phyloP scores from a whole-genome alignment of 1,284 basidiomycete species.

The Rhizopogon hawkerae region DNA sequence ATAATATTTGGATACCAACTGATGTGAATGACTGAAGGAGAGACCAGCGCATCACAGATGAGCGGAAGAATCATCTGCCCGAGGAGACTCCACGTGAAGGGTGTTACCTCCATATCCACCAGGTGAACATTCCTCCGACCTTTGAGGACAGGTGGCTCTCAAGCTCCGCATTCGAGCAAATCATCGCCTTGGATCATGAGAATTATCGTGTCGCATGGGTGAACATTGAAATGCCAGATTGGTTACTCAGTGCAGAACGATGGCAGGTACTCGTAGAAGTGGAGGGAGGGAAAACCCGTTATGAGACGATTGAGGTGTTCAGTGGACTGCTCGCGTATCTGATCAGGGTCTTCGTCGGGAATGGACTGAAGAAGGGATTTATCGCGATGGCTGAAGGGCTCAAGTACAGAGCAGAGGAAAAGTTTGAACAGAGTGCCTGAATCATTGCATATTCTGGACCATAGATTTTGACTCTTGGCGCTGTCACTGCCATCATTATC shows the following conservation, averaged over 20 bases:
- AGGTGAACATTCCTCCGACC: slow-evolving; percentile 53
- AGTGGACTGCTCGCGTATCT: slow-evolving; percentile 47
- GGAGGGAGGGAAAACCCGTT: slow-evolving; percentile 46
- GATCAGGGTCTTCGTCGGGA: slow-evolving; percentile 38
- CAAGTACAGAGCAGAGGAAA: slow-evolving; percentile 43
- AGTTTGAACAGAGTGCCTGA: background rate
- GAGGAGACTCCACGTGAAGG: slow-evolving; percentile 42
- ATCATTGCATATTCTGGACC: background rate
- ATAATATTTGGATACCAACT: background rate
- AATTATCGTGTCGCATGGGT: slow-evolving; percentile 53
- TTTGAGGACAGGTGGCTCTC: slow-evolving; percentile 31
- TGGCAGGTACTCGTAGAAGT: slow-evolving; percentile 56
- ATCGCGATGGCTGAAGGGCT: slow-evolving; percentile 49
- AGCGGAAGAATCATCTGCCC: slow-evolving; percentile 31
- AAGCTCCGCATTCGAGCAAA: slow-evolving; percentile 31
- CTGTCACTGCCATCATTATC: no score
- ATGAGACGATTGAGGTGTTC: slow-evolving; percentile 60
- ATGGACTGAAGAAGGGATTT: slow-evolving; percentile 40
- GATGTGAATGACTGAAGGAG: slow-evolving; percentile 33
- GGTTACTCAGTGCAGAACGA: slow-evolving; percentile 45
- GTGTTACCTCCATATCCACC: slow-evolving; percentile 37
- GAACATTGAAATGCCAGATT: slow-evolving; percentile 33
- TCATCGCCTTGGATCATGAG: slow-evolving; percentile 43
- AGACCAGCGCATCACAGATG: slow-evolving; percentile 42
- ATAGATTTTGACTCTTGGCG: no score